Percentiles rank a stretch among this genome's conserved stretches.
These are phyloP conservation scores for Hyaloscypha finlandica DNA, from an alignment of 495 filamentous ascomycete genomes.

Conservation along the genomic window DNA sequence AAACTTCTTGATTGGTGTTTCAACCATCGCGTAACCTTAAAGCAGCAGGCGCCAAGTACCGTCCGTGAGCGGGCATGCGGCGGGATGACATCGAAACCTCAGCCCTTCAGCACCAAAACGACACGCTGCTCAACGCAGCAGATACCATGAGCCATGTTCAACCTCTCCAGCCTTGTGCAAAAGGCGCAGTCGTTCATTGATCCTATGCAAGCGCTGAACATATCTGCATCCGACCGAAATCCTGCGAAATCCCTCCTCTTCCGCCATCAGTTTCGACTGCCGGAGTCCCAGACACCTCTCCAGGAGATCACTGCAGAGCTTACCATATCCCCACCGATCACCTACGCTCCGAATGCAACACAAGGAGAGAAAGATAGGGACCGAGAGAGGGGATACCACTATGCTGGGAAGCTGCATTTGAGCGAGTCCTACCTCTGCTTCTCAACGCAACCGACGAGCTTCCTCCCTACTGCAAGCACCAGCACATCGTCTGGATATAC, in stretches of 20 bases:
- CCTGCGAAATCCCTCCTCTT: slow-evolving; percentile 92
- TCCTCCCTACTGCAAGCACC: slow-evolving; percentile 73
- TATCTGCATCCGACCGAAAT: slow-evolving; percentile 68
- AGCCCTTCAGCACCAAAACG: background rate
- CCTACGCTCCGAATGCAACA: slow-evolving; percentile 46
- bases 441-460: slow-evolving; percentile 88
- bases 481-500: slow-evolving; percentile 77
- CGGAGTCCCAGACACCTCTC: slow-evolving; percentile 84
- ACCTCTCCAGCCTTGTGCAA: slow-evolving; percentile 84
- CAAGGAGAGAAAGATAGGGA: slow-evolving; percentile 64
- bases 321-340: slow-evolving; percentile 67
- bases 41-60: background rate
- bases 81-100: background rate
- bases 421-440: slow-evolving; percentile 96
- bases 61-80: background rate
- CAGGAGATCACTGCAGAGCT: slow-evolving; percentile 97
- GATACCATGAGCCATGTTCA: slow-evolving; percentile 62
- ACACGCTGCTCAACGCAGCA: slow-evolving; percentile 21
- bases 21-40: background rate
- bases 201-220: slow-evolving; percentile 67
- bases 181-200: slow-evolving; percentile 95
- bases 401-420: slow-evolving; percentile 90
- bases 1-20: background rate
- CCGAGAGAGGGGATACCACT: slow-evolving; percentile 70
- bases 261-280: slow-evolving; percentile 94